Conservation (phyloP, 2,329 filamentous ascomycete genomes). For the Lachnellula subtilissima region DNA sequence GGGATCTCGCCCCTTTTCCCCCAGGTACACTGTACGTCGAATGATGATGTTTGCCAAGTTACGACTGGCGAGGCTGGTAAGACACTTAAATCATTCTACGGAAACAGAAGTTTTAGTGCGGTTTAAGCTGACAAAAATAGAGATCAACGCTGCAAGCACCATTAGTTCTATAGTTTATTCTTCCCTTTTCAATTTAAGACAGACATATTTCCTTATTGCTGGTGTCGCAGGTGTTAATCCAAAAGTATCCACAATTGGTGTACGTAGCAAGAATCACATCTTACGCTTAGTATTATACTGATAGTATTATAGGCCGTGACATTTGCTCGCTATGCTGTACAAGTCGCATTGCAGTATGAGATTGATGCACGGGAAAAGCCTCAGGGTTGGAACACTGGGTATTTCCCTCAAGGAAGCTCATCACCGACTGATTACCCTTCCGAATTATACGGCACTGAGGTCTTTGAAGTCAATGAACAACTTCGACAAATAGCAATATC, state of each 20-base stretch:
- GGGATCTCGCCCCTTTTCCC: constrained; percentile 59
- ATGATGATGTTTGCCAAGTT: constrained; percentile 59
- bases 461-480: constrained; percentile 57
- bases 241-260: constrained; percentile 56
- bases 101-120: too few relatives aligned
- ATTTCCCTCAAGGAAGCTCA: constrained; percentile 57
- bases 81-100: too few relatives aligned
- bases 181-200: constrained; percentile 54
- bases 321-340: constrained; percentile 62
- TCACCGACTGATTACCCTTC: constrained; percentile 49
- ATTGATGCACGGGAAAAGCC: constrained; percentile 66
- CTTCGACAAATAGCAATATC: constrained; percentile 44
- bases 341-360: constrained; percentile 70
- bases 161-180: constrained; percentile 59
- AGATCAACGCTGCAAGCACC: constrained; percentile 68
- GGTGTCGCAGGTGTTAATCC: constrained; percentile 73
- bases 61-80: constrained; percentile 40
- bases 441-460: constrained; percentile 60
- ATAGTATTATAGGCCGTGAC: constrained; percentile 43
- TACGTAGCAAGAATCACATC: too few relatives aligned
- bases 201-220: constrained; percentile 64
- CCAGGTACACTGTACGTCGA: constrained; percentile 55
- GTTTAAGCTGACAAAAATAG: too few relatives aligned
- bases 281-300: too few relatives aligned
- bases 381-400: constrained; percentile 58